Conservation (phyloP, 257 asterid genomes). For the Petunia secreta region DNA sequence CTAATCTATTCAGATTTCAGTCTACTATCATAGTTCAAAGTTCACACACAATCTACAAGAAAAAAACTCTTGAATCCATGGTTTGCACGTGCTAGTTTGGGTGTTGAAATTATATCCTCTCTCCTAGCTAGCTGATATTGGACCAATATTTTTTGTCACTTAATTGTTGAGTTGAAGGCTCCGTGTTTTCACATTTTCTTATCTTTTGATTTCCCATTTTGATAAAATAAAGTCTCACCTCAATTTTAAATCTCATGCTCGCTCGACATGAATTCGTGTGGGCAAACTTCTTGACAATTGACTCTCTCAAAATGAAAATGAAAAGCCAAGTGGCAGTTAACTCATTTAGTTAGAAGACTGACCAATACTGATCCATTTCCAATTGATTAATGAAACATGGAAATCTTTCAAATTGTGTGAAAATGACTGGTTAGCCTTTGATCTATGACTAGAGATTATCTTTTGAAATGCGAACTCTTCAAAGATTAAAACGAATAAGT, state of each 20-base stretch:
- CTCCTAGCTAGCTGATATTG: not conserved
- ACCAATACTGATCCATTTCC: not conserved
- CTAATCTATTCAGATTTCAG: too few species aligned
- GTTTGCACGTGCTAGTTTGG: not conserved
- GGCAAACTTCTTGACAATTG: not conserved
- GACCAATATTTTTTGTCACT: not conserved
- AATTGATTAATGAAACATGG: not conserved
- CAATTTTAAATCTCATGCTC: not conserved
- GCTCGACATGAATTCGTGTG: not conserved
- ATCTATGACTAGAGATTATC: not conserved
- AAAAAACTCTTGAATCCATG: too few species aligned
- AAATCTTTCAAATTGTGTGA: not conserved
- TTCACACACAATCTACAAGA: too few species aligned
- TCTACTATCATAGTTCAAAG: too few species aligned
- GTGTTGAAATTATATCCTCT: not conserved
- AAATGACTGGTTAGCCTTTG: not conserved
- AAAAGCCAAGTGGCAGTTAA: slow-evolving; percentile 9
- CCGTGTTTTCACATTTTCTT: not conserved
- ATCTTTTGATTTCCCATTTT: not conserved
- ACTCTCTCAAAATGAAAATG: not conserved
- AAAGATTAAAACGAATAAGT: slow-evolving; percentile 18
- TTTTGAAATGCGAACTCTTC: slow-evolving; percentile 23
- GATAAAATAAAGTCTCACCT: not conserved
- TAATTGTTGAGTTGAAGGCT: too few species aligned
- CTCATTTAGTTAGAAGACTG: not conserved